Conservation (phyloP, 495 filamentous ascomycete species). For the Hyphodiscus hymeniophilus region DNA sequence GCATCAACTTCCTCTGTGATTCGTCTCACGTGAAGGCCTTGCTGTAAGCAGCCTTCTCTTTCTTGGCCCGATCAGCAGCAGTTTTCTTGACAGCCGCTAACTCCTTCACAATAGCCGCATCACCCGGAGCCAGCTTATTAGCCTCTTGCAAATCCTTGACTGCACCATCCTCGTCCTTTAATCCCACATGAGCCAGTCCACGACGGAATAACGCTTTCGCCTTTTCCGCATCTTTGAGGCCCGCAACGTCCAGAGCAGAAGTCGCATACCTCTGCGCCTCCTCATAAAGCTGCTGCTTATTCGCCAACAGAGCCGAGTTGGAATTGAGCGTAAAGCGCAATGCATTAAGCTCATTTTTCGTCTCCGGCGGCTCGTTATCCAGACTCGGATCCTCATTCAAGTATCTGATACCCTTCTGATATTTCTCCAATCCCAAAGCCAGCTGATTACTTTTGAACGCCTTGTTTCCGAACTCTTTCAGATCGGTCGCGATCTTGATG, state of each 20-base stretch:
- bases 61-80: constrained; percentile 62
- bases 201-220: constrained; percentile 85
- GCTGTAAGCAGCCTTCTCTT: constrained; percentile 81
- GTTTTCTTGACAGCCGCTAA: constrained; percentile 66
- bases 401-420: constrained; percentile 95
- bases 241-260: constrained; percentile 61
- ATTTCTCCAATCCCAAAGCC: constrained; percentile 75
- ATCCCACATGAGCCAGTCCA: constrained; percentile 59
- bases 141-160: constrained; percentile 72
- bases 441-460: constrained; percentile 77
- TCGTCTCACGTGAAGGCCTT: constrained; percentile 60
- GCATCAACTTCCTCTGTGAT: not conserved
- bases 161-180: constrained; percentile 83
- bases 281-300: constrained; percentile 65
- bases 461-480: constrained; percentile 87
- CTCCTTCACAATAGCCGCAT: constrained; percentile 69
- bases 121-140: constrained; percentile 61
- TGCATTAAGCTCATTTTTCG: constrained; percentile 55
- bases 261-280: constrained; percentile 63
- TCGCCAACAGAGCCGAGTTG: constrained; percentile 70
- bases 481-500: constrained; percentile 69
- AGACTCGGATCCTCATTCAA: constrained; percentile 78
- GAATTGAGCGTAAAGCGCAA: constrained; percentile 71
- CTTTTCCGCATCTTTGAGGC: constrained; percentile 64
- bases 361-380: constrained; percentile 59